These are phyloP conservation scores for Mariannaea elegans DNA, from an alignment of 2,329 filamentous ascomycete genomes.

Conservation along the genomic window DNA sequence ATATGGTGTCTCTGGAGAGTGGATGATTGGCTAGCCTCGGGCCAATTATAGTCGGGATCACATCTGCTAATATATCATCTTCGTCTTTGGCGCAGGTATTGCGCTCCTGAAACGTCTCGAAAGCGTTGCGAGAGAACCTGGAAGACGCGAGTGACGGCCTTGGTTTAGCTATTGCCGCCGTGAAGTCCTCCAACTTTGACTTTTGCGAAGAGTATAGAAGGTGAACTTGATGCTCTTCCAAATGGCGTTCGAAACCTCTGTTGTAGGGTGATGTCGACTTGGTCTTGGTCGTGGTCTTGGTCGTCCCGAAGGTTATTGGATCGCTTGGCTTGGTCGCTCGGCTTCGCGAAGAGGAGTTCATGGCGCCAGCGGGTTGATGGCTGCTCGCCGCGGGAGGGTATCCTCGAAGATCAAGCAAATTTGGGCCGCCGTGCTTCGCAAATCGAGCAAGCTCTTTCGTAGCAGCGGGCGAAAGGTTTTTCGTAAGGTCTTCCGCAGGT, in stretches of 20 bases:
- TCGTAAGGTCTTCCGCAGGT: background rate
- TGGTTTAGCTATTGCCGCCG: conserved; percentile 35
- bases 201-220: conserved; percentile 36
- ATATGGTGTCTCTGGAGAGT: conserved; percentile 35
- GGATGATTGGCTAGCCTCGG: conserved; percentile 11
- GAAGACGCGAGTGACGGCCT: conserved; percentile 49
- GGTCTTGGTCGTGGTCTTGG: too few relatives aligned
- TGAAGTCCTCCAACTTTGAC: conserved; percentile 45
- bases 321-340: background rate
- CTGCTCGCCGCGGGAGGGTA: background rate
- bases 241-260: conserved; percentile 47
- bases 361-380: conserved; percentile 8
- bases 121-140: conserved; percentile 42
- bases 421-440: conserved; percentile 38
- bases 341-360: conserved; percentile 26
- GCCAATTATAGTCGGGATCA: conserved; percentile 46
- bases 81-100: conserved; percentile 45
- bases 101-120: conserved; percentile 40
- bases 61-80: conserved; percentile 42
- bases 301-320: too few relatives aligned
- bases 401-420: conserved; percentile 36
- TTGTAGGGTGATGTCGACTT: conserved; percentile 41
- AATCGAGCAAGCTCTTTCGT: conserved; percentile 31
- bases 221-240: conserved; percentile 47
- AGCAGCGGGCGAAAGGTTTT: background rate